Evolutionary conservation across 1,139 yeast species (phyloP).

Genomic region (Geotrichum macrosporum): DNA sequence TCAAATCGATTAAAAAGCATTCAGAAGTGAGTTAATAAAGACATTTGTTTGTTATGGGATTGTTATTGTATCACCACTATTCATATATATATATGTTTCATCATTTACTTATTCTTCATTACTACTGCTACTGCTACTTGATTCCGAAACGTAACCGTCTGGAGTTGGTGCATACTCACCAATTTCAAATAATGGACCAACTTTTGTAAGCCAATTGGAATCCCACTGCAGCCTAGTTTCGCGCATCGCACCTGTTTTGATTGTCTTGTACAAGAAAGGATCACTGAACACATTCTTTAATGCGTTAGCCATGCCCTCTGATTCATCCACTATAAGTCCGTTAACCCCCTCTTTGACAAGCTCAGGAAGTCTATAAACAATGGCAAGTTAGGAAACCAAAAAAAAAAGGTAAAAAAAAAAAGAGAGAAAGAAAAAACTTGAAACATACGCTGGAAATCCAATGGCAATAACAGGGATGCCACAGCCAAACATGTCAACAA

Average conservation of each 20-base stretch:
- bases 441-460: conserved; percentile 54
- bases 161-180: conserved; percentile 18
- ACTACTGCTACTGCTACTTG: conserved; percentile 11
- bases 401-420: conserved; percentile 2
- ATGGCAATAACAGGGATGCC: conserved; percentile 88
- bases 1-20: conserved; percentile 1
- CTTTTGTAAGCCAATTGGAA: conserved; percentile 56
- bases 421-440: not conserved
- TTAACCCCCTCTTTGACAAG: conserved; percentile 42
- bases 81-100: too few species aligned
- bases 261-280: conserved; percentile 31
- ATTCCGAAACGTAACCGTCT: conserved; percentile 12
- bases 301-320: conserved; percentile 50
- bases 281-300: conserved; percentile 49
- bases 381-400: too few species aligned
- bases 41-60: too few species aligned
- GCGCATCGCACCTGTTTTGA: conserved; percentile 63
- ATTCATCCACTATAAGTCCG: conserved; percentile 44
- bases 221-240: conserved; percentile 75
- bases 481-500: conserved; percentile 92
- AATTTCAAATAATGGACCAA: conserved; percentile 42
- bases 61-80: too few species aligned
- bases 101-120: conserved; percentile 9
- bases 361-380: conserved; percentile 32
- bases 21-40: too few species aligned